Evolutionary conservation across 176 grass and related monocot genomes (phyloP).

Genomic region (Triticum monococcum): DNA sequence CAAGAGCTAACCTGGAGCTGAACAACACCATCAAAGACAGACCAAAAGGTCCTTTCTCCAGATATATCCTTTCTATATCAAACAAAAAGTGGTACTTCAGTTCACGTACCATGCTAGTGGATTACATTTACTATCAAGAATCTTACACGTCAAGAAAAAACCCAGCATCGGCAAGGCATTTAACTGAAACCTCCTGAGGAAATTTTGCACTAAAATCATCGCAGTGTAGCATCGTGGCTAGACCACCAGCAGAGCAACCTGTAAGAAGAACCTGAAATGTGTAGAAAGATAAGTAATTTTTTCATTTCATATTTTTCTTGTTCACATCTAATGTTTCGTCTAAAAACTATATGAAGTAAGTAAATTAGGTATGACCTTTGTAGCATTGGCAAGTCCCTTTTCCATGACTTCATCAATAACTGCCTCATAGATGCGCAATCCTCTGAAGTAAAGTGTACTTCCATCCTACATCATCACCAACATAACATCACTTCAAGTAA

Average conservation of each 20-base stretch:
- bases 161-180: constrained; percentile 80
- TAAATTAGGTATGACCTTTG: not conserved
- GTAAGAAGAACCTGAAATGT: constrained; percentile 62
- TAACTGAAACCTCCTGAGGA: constrained; percentile 37
- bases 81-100: not conserved
- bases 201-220: constrained; percentile 59
- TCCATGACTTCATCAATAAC: constrained; percentile 53
- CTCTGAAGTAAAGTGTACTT: constrained; percentile 42
- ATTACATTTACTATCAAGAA: not conserved
- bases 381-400: constrained; percentile 41
- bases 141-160: constrained; percentile 77
- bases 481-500: not conserved
- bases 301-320: not conserved
- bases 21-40: constrained; percentile 47
- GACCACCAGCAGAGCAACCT: constrained; percentile 85
- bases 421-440: constrained; percentile 66
- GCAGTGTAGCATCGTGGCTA: constrained; percentile 71
- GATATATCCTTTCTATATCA: constrained; percentile 62
- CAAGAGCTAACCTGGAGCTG: constrained; percentile 55
- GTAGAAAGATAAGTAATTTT: not conserved
- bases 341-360: not conserved
- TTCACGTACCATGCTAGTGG: not conserved
- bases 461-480: not conserved
- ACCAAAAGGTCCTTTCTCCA: constrained; percentile 51
- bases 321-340: not conserved